Evolutionary conservation across 352 stramenopile genomes (phyloP), one percentile per base, ranked within the genome.

Genomic region (Pythium brachiatum): DNA sequence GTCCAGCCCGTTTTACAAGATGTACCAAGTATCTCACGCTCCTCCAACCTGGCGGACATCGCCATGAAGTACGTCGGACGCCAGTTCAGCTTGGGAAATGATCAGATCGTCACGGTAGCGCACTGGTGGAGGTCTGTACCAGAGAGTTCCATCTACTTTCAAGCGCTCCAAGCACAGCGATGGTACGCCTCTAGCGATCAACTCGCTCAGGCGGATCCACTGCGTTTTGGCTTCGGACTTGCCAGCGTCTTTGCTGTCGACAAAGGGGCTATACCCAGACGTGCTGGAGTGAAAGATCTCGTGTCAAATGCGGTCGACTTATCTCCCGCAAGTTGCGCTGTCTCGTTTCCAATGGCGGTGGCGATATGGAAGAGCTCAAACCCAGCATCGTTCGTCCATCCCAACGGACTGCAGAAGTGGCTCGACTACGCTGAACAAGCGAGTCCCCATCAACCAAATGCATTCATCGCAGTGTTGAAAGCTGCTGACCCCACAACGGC

Each of bases 161-260:
- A 83, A 25, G 61, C 62, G 1, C 57, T 73, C n/a, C 69, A 88
- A 64, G 38, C 83, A 1, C 47, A 69, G 1, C 26, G 38, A 38
- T 90, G 81, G 78, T 74, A 53, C 32, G 44, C 62, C 15, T 34
- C 63, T 5, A 53, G 27, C n/a, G 25, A 62, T 0, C 1, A 48
- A 5, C 34, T 64, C 20, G 54, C 68, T 7, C 63, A 60, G 0
- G 38, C 51, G 25, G 73, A 90, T 13, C 73, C 75, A 0, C 53
- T 79, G 1, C 61, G 69, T 9, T 83, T 88, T 25, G 81, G 75
- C 20, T 90, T 68, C 43, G 72, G 66, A 11, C 57, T 90, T 16
- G 59, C 64, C 0, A 68, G 64, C 16, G 76, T 90, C 0, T 75
- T 90, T 18, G 60, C 69, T 21, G 64, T 48, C 27, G 71, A 71